Evolutionary conservation across 345 rosid genomes (phyloP).

Genomic region (Streptanthus diversifolius): DNA sequence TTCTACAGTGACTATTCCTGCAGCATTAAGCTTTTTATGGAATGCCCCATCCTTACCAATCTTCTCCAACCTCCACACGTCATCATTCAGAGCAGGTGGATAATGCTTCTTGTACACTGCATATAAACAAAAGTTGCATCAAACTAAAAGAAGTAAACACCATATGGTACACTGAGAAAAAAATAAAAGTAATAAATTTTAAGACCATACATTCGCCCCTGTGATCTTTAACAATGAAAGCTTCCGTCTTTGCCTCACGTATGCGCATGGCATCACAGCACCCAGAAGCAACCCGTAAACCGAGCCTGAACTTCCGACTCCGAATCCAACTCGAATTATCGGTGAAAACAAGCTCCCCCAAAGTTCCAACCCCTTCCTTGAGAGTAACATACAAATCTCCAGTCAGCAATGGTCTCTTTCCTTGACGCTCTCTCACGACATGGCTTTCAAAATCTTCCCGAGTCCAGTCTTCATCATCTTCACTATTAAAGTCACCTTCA

Average conservation of each 20-base stretch:
- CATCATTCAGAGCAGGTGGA: conserved; percentile 84
- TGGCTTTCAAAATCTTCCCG: conserved; percentile 92
- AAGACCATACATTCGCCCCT: conserved; percentile 78
- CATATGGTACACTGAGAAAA: not conserved
- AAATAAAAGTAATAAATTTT: not conserved
- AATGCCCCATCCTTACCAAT: conserved; percentile 98
- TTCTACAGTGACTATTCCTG: conserved; percentile 59
- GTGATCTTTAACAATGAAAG: conserved; percentile 95
- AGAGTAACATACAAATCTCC: conserved; percentile 88
- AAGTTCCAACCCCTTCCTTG: conserved; percentile 96
- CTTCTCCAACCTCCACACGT: conserved; percentile 98
- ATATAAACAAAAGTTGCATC: conserved; percentile 9
- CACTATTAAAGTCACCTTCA: conserved; percentile 91
- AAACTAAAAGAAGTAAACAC: conserved; percentile 12
- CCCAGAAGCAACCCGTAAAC: conserved; percentile 74
- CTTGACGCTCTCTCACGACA: conserved; percentile 91
- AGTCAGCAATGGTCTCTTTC: conserved; percentile 84
- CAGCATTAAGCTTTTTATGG: conserved; percentile 68
- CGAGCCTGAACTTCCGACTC: conserved; percentile 95
- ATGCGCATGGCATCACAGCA: conserved; percentile 72
- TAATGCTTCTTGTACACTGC: conserved; percentile 99
- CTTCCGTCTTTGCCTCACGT: conserved; percentile 97
- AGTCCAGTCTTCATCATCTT: conserved; percentile 91
- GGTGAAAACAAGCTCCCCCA: conserved; percentile 83
- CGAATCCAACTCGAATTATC: conserved; percentile 99